Evolutionary conservation across 352 stramenopile genomes (phyloP).

Genomic region (Globisporangium rhizosaccharum): DNA sequence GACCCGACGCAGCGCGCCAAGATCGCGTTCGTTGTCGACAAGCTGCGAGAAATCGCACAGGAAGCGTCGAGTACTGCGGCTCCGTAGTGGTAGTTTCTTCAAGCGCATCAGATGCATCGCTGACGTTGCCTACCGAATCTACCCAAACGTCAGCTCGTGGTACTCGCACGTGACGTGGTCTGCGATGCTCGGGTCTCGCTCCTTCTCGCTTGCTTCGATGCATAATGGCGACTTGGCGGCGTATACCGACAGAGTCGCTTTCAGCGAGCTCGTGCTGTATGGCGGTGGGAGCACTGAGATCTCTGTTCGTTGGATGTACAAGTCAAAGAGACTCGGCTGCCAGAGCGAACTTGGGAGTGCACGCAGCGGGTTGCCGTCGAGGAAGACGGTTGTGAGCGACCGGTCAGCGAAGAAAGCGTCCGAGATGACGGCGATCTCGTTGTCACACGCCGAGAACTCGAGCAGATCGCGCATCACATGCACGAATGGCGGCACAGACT

Average conservation of each 20-base stretch:
- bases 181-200: not conserved
- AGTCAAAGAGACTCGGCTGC: conserved; percentile 11
- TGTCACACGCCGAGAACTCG: conserved; percentile 9
- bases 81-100: too few species aligned
- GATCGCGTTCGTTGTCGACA: not conserved
- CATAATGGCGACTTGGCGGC: conserved; percentile 1
- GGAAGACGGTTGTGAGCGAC: conserved; percentile 2
- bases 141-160: not conserved
- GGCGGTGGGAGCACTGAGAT: not conserved
- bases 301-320: conserved; percentile 6
- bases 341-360: not conserved
- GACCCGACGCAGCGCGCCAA: not conserved
- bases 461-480: conserved; percentile 1
- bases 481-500: not conserved
- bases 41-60: not conserved
- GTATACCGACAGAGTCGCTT: not conserved
- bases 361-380: conserved; percentile 6
- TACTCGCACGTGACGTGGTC: conserved; percentile 3
- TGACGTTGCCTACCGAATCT: conserved; percentile 1
- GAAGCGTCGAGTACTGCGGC: too few species aligned
- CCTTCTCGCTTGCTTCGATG: not conserved
- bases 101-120: too few species aligned
- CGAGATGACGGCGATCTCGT: not conserved
- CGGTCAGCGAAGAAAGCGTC: not conserved
- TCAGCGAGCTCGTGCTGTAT: not conserved